A percentile compares a stretch with the other conserved stretches of the same genome.
Evolutionary conservation across 148 eudicot genomes (phyloP).

Genomic region (Spergularia marina): DNA sequence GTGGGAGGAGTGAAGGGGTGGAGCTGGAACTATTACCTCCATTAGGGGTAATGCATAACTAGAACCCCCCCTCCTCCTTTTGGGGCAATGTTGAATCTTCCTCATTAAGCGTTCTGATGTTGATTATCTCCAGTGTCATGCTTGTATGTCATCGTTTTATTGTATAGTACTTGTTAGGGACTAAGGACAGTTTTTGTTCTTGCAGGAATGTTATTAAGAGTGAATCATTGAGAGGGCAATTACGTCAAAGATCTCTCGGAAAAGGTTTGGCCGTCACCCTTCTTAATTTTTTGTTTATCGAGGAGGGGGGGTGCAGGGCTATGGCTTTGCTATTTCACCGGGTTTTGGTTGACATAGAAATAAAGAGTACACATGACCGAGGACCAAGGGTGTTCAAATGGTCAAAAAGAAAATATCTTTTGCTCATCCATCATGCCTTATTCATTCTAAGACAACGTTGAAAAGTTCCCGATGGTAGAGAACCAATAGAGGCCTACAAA

Average conservation of each 20-base stretch:
- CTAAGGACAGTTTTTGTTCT: background rate
- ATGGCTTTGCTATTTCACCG: background rate
- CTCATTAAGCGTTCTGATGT: background rate
- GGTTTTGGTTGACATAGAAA: background rate
- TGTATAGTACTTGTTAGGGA: background rate
- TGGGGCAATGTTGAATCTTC: background rate
- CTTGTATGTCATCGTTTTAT: background rate
- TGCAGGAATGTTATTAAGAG: conserved; percentile 34
- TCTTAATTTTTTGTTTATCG: background rate
- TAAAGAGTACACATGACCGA: no score
- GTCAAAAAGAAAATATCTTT: no score
- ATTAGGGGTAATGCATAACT: no score
- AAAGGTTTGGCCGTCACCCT: conserved; percentile 25
- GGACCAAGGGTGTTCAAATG: no score
- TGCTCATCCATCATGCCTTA: no score
- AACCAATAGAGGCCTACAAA: background rate
- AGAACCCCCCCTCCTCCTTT: no score
- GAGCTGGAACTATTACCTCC: no score
- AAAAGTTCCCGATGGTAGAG: background rate
- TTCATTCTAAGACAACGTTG: no score
- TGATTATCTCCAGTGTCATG: background rate
- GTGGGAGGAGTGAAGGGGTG: no score
- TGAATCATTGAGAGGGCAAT: conserved; percentile 31
- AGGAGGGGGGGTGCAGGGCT: background rate
- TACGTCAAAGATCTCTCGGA: conserved; percentile 30